These are phyloP conservation scores for Zancudomyces culisetae DNA, from an alignment of 371 early-diverging fungal species.

Conservation along the genomic window DNA sequence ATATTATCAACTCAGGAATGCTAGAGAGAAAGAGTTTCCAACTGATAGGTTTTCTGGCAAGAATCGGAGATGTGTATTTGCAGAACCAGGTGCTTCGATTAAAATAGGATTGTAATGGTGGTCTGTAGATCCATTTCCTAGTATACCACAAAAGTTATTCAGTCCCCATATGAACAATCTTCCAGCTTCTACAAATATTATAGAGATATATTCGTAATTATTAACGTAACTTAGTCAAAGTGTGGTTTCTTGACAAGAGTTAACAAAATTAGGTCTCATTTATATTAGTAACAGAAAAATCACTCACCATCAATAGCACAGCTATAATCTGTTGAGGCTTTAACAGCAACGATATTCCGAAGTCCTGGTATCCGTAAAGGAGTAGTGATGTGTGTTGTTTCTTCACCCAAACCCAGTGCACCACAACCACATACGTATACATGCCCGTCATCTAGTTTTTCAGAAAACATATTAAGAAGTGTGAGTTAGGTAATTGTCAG, in stretches of 20 bases:
- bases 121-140: constrained; percentile 7
- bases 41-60: background rate
- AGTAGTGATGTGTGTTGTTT: constrained; percentile 19
- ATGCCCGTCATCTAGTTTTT: constrained; percentile 24
- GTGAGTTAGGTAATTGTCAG: no score
- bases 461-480: no score
- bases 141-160: constrained; percentile 13
- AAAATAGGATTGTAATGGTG: background rate
- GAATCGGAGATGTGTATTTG: background rate
- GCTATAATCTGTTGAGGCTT: constrained; percentile 19
- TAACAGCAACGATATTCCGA: constrained; percentile 3
- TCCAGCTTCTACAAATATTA: background rate
- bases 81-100: background rate
- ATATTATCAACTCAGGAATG: background rate
- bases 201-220: background rate
- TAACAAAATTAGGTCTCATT: background rate
- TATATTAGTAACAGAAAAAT: background rate
- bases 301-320: constrained; percentile 9
- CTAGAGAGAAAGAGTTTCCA: background rate
- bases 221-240: background rate
- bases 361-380: constrained; percentile 2
- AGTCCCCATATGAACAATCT: constrained; percentile 16
- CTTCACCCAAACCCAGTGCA: constrained; percentile 37
- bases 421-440: constrained; percentile 58
- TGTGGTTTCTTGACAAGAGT: background rate